These are phyloP conservation scores for Solanum lycopersicoides DNA, from an alignment of 257 asterid species.

Conservation along the genomic window DNA sequence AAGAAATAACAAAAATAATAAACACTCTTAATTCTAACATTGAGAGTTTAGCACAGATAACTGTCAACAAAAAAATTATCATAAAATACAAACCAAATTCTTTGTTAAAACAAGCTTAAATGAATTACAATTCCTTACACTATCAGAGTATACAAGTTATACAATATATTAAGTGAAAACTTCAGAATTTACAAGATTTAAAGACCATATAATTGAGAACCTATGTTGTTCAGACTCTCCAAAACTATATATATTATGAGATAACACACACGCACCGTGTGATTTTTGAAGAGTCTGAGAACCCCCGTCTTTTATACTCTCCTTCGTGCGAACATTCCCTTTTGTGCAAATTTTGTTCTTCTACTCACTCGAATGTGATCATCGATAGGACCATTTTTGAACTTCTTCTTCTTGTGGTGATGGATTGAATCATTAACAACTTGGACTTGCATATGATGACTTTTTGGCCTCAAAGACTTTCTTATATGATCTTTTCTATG, in stretches of 20 bases:
- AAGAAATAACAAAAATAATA: too few species aligned
- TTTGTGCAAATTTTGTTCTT: constrained; percentile 37
- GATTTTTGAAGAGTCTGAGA: not conserved
- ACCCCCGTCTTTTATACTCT: not conserved
- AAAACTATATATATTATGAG: not conserved
- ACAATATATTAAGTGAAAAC: not conserved
- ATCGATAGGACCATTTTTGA: constrained; percentile 16
- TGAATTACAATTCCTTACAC: not conserved
- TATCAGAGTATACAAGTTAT: not conserved
- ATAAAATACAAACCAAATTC: not conserved
- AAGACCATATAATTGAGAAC: not conserved
- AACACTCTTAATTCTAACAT: too few species aligned
- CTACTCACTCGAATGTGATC: constrained; percentile 40
- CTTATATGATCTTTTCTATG: constrained; percentile 41
- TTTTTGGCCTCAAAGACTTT: constrained; percentile 46
- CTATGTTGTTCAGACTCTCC: not conserved
- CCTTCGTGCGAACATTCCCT: constrained; percentile 12
- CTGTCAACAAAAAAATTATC: not conserved
- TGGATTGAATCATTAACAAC: constrained; percentile 12
- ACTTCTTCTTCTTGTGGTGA: constrained; percentile 7
- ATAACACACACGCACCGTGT: not conserved
- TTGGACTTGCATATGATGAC: constrained; percentile 25
- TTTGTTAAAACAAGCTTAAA: not conserved
- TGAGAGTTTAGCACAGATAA: not conserved
- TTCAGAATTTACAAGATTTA: not conserved